Conservation (phyloP, 306 rosid species). For the Astragalus membranaceus region DNA sequence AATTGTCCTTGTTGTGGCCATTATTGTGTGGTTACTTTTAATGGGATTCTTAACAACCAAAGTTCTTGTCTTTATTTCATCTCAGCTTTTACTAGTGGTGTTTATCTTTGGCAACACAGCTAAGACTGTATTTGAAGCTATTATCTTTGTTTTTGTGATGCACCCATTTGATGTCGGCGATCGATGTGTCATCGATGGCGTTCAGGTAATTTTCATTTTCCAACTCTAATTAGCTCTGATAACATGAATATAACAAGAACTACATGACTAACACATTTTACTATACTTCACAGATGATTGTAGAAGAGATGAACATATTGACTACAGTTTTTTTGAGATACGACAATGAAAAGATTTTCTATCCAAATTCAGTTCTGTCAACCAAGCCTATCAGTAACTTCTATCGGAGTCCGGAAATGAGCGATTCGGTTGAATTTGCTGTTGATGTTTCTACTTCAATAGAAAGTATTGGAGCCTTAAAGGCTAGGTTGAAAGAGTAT, state of each 20-base stretch:
- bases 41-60: slow-evolving; percentile 78
- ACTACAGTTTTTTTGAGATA: slow-evolving; percentile 66
- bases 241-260: neutral
- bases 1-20: slow-evolving; percentile 27
- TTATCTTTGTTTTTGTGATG: slow-evolving; percentile 83
- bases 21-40: slow-evolving; percentile 56
- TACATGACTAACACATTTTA: slow-evolving; percentile 9
- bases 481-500: slow-evolving; percentile 52
- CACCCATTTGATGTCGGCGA: slow-evolving; percentile 90
- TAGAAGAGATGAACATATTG: slow-evolving; percentile 90
- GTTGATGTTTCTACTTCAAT: slow-evolving; percentile 65
- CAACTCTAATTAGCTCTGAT: neutral
- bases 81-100: slow-evolving; percentile 65
- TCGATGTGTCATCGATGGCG: slow-evolving; percentile 82
- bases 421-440: slow-evolving; percentile 60
- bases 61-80: slow-evolving; percentile 61
- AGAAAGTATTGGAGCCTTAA: slow-evolving; percentile 61
- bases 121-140: slow-evolving; percentile 76
- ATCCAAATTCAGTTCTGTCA: slow-evolving; percentile 79
- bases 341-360: slow-evolving; percentile 80
- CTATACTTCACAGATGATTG: slow-evolving; percentile 52
- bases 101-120: slow-evolving; percentile 76
- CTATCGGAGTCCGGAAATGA: slow-evolving; percentile 85
- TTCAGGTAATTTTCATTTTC: slow-evolving; percentile 53
- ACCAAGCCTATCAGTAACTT: slow-evolving; percentile 79